Percentiles rank a stretch among this genome's conserved stretches.
These are phyloP conservation scores for Populus hybrid DNA, from an alignment of 441 rosid species.

Conservation along the genomic window DNA sequence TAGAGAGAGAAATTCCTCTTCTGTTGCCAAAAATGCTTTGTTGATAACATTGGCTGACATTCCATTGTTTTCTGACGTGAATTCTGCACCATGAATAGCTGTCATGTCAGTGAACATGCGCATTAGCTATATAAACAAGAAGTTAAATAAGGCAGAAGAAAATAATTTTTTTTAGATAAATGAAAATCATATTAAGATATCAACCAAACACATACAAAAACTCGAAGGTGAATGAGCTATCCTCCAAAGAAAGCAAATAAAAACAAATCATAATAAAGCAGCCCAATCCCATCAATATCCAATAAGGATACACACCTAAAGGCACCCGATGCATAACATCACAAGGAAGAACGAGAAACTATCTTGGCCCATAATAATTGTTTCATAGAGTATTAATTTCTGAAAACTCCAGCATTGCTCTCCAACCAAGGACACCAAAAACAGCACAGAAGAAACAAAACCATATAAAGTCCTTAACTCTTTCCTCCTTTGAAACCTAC, in stretches of 20 bases:
- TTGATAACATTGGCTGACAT: slow-evolving; percentile 76
- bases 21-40: slow-evolving; percentile 75
- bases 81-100: slow-evolving; percentile 60
- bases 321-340: not conserved
- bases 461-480: not conserved
- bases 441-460: not conserved
- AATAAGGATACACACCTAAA: not conserved
- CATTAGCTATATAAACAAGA: slow-evolving; percentile 31
- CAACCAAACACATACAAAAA: not conserved
- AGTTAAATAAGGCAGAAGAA: not conserved
- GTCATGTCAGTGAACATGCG: slow-evolving; percentile 38
- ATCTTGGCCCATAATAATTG: not conserved
- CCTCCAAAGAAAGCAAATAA: not conserved
- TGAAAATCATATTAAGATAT: too few relatives aligned
- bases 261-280: not conserved
- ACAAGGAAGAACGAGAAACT: not conserved
- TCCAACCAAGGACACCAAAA: not conserved
- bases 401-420: not conserved
- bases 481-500: not conserved
- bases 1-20: slow-evolving; percentile 75
- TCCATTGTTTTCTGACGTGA: slow-evolving; percentile 54
- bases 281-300: not conserved
- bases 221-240: not conserved
- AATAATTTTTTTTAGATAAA: not conserved
- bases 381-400: not conserved